Evolutionary conservation across 768 basidiomycete species (phyloP).

Genomic region (Boletus rex-veris): DNA sequence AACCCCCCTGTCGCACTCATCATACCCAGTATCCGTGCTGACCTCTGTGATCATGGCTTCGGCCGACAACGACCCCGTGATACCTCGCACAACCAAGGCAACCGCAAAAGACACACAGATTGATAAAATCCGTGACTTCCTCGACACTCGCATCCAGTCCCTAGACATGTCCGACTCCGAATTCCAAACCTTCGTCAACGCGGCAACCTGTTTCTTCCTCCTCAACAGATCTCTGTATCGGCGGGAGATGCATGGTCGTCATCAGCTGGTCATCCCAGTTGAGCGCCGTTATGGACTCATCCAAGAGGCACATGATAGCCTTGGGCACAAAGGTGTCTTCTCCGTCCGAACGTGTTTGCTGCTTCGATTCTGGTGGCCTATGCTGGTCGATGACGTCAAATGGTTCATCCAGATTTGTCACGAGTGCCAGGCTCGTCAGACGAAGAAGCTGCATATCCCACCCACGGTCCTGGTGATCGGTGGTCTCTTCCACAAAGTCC

Average conservation of each 20-base stretch:
- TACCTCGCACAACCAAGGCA: too few species aligned
- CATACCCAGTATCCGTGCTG: too few species aligned
- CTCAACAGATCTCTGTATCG: neutral
- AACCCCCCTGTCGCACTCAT: too few species aligned
- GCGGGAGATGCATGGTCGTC: neutral
- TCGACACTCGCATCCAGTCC: too few species aligned
- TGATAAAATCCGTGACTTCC: too few species aligned
- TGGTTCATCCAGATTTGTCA: neutral
- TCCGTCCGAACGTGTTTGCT: neutral
- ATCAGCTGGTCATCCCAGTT: too few species aligned
- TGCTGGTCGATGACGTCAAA: neutral
- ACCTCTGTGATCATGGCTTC: accelerated
- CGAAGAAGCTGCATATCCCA: neutral
- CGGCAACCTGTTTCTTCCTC: neutral
- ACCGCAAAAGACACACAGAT: accelerated
- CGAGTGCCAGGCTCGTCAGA: neutral
- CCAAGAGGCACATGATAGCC: neutral
- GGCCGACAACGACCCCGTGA: accelerated
- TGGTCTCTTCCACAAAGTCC: neutral
- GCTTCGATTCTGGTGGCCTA: neutral
- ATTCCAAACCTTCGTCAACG: neutral
- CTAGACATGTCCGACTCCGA: neutral
- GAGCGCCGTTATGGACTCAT: neutral
- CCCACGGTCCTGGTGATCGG: neutral
- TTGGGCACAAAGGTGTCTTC: neutral